Evolutionary conservation across 1,284 basidiomycete genomes (phyloP).

Genomic region (Rhodotorula sp.): DNA sequence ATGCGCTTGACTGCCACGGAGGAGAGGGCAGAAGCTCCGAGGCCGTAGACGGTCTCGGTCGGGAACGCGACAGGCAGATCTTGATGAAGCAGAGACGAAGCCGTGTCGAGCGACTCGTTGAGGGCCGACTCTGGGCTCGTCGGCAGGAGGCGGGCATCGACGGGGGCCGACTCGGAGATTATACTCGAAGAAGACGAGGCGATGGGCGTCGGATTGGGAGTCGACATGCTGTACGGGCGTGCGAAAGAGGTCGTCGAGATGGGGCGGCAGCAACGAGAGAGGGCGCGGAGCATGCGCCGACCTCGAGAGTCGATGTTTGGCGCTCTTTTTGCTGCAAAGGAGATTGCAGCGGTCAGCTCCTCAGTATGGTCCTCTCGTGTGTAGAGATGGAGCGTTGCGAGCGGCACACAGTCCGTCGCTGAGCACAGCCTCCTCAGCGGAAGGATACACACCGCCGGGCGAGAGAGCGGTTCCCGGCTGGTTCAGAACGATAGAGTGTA

Average conservation of each 20-base stretch:
- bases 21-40: conserved; percentile 78
- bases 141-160: conserved; percentile 12
- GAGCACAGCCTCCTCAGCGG: too few species aligned
- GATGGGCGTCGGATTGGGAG: background rate
- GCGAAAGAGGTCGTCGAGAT: background rate
- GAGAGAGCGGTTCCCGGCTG: too few species aligned
- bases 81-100: conserved; percentile 19
- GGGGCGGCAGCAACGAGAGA: background rate
- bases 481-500: too few species aligned
- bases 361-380: too few species aligned
- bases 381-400: too few species aligned
- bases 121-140: background rate
- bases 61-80: conserved; percentile 75
- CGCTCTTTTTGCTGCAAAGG: too few species aligned
- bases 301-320: too few species aligned
- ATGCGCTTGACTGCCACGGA: conserved; percentile 70
- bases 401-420: too few species aligned
- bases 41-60: conserved; percentile 97
- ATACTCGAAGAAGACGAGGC: background rate
- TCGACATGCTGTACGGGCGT: background rate
- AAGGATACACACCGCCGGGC: too few species aligned
- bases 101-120: conserved; percentile 22
- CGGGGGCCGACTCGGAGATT: background rate
- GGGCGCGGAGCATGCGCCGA: too few species aligned
- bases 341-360: too few species aligned